Evolutionary conservation across 2,329 filamentous ascomycete genomes (phyloP).

Genomic region (Ophiostoma sp.): DNA sequence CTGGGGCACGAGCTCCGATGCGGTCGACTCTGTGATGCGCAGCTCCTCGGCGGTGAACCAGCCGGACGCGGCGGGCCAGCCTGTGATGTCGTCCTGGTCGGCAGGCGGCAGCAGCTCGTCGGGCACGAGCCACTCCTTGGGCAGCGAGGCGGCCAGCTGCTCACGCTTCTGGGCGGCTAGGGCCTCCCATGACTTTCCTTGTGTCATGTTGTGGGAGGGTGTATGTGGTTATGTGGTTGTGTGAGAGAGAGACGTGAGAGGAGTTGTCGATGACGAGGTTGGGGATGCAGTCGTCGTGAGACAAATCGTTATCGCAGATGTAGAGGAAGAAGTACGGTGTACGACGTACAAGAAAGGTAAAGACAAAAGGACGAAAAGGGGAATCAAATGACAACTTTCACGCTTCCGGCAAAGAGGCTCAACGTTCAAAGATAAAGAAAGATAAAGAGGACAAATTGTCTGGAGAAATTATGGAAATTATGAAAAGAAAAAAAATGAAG

Average conservation of each 20-base stretch:
- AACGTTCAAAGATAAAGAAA: slow-evolving; percentile 8
- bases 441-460: neutral
- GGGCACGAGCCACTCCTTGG: slow-evolving; percentile 59
- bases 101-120: slow-evolving; percentile 53
- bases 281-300: neutral
- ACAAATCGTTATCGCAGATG: neutral
- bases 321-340: neutral
- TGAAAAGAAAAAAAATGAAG: neutral
- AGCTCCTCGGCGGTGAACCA: slow-evolving; percentile 55
- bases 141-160: slow-evolving; percentile 51
- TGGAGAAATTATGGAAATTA: neutral
- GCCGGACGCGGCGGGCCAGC: slow-evolving; percentile 57
- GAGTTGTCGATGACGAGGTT: neutral
- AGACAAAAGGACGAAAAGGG: neutral
- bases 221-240: neutral
- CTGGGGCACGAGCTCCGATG: slow-evolving; percentile 38
- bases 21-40: slow-evolving; percentile 40
- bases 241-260: neutral
- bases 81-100: slow-evolving; percentile 56
- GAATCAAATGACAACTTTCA: neutral
- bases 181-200: slow-evolving; percentile 42
- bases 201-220: slow-evolving; percentile 2
- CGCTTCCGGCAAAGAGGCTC: neutral
- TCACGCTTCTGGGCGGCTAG: slow-evolving; percentile 47
- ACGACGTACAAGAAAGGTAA: neutral